Conservation (phyloP, 768 basidiomycete species). For the Dictyophora rubrovolvata region DNA sequence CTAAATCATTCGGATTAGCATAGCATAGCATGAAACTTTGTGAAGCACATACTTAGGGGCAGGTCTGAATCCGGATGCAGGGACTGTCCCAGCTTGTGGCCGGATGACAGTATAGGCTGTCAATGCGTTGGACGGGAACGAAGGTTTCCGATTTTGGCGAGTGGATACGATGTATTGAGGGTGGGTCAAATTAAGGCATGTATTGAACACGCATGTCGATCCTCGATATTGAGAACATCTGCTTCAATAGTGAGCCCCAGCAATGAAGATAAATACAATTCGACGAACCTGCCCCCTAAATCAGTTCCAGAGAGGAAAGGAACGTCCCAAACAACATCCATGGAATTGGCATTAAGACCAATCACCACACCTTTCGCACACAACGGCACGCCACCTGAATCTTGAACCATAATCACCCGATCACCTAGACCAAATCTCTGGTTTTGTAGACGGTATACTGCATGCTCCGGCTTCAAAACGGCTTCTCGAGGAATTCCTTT, state of each 20-base stretch:
- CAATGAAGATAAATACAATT: slow-evolving; percentile 5
- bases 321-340: slow-evolving; percentile 96
- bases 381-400: slow-evolving; percentile 86
- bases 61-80: slow-evolving; percentile 58
- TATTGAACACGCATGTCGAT: slow-evolving; percentile 74
- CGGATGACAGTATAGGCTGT: slow-evolving; percentile 53
- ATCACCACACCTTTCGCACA: slow-evolving; percentile 90
- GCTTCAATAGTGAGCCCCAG: neutral
- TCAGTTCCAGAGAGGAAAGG: slow-evolving; percentile 91
- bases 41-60: slow-evolving; percentile 24
- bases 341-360: slow-evolving; percentile 72
- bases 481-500: slow-evolving; percentile 89
- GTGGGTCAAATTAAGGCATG: slow-evolving; percentile 80
- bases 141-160: slow-evolving; percentile 28
- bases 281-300: slow-evolving; percentile 62
- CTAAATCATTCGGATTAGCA: slow-evolving; percentile 9
- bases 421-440: slow-evolving; percentile 86
- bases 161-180: slow-evolving; percentile 79
- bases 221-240: slow-evolving; percentile 93
- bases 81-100: slow-evolving; percentile 40
- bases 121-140: slow-evolving; percentile 56
- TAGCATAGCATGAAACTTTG: neutral
- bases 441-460: slow-evolving; percentile 79
- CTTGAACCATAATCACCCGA: slow-evolving; percentile 92
- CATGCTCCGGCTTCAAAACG: slow-evolving; percentile 86